Evolutionary conservation across 306 rosid species (phyloP), one percentile per base, ranked within the genome.

Genomic region (Phaseolus lunatus): DNA sequence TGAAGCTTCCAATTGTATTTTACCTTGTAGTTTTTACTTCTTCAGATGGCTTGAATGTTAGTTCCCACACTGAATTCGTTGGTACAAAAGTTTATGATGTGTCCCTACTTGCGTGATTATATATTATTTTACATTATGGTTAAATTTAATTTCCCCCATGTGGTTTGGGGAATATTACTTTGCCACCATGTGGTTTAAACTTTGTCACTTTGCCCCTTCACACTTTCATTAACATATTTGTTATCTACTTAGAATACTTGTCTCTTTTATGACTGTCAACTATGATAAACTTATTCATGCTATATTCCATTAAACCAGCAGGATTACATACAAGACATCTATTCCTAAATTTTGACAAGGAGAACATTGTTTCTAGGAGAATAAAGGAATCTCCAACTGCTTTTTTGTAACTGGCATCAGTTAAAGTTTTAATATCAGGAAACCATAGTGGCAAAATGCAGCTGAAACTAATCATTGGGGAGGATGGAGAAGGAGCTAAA

Each of bases 1-100:
- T 67, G 44, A 77, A 77, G 52, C 70, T 76, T 62, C 64, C 26
- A 37, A 20, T 76, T 52, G 54, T 41, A 59, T 54, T 33, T 43
- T 58, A 18, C 54, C 61, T 3, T 19, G 48, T 57, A 54, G 22
- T 18, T 61, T 58, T 58, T 13, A 15, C 41, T 26, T 64, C 9
- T 10, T 64, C 48, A 33, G 20, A 29, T 23, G 3, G 19, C 37
- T 75, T 31, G 62, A 63, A 29, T 9, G 4, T 75, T 48, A 63
- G 3, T 78, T 78, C 41, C 50, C 2, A 5, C 76, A 33, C 71
- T 48, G 63, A 33, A 70, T 43, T 59, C 71, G 19, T 78, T 68
- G 62, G 20, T 14, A 56, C 76, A 19, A 20, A 31, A 14, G 20
- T 48, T 63, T 76, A 26, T 16, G 62, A 7, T 19, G 19, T 43